Conservation (phyloP, 768 basidiomycete genomes). For the Calocybe cyanea region DNA sequence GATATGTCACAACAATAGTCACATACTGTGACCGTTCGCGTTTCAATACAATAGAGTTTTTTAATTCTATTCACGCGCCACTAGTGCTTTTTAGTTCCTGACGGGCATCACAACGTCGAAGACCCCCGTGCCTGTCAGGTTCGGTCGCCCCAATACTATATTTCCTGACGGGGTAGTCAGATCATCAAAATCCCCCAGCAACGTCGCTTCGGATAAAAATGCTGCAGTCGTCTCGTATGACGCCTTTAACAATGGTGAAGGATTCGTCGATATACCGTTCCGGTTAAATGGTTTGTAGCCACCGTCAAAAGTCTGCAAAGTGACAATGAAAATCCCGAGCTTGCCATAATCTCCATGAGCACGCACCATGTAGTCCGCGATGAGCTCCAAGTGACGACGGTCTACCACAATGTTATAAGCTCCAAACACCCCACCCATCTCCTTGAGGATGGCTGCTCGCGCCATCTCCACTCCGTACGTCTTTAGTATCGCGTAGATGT, state of each 20-base stretch:
- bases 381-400: slow-evolving; percentile 88
- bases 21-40: slow-evolving; percentile 20
- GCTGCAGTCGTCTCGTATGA: slow-evolving; percentile 95
- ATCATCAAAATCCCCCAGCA: slow-evolving; percentile 95
- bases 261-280: slow-evolving; percentile 86
- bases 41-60: slow-evolving; percentile 10
- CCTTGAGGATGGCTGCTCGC: slow-evolving; percentile 82
- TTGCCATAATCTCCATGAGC: neutral
- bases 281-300: slow-evolving; percentile 98
- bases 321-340: neutral
- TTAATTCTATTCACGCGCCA: no score
- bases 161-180: slow-evolving; percentile 86
- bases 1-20: slow-evolving; percentile 10
- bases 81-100: no score
- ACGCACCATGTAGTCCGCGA: slow-evolving; percentile 98
- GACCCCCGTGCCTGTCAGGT: slow-evolving; percentile 87
- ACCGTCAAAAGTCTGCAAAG: slow-evolving; percentile 86
- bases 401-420: slow-evolving; percentile 97
- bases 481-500: slow-evolving; percentile 85
- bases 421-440: slow-evolving; percentile 89
- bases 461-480: slow-evolving; percentile 99
- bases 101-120: slow-evolving; percentile 81
- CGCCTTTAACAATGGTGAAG: slow-evolving; percentile 95
- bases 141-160: slow-evolving; percentile 87
- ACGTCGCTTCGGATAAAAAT: slow-evolving; percentile 91